Conservation (phyloP, 2,329 filamentous ascomycete genomes). For the Venturia nashicola region DNA sequence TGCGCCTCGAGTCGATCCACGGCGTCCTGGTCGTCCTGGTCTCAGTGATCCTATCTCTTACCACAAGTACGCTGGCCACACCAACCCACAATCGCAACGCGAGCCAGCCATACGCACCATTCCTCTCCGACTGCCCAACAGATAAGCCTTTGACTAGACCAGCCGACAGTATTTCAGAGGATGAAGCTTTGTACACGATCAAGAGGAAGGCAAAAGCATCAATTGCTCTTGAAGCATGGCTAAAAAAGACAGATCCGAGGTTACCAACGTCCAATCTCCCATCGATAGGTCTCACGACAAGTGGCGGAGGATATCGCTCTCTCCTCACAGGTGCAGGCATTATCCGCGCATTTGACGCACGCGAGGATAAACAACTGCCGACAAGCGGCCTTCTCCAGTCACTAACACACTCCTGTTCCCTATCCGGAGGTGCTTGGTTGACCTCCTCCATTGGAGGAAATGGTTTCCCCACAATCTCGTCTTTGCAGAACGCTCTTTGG, state of each 20-base stretch:
- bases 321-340: slow-evolving; percentile 28
- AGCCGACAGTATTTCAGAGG: background rate
- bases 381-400: slow-evolving; percentile 33
- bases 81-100: background rate
- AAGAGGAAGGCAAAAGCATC: background rate
- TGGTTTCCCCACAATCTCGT: slow-evolving; percentile 33
- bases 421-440: slow-evolving; percentile 35
- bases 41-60: background rate
- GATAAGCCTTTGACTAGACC: slow-evolving; percentile 1
- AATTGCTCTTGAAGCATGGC: background rate
- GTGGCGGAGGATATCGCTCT: slow-evolving; percentile 32
- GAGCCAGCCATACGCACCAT: background rate
- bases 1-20: background rate
- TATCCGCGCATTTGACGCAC: slow-evolving; percentile 30
- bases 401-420: slow-evolving; percentile 32
- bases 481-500: slow-evolving; percentile 29
- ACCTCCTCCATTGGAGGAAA: slow-evolving; percentile 32
- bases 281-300: slow-evolving; percentile 28
- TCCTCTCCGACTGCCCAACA: background rate
- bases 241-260: background rate
- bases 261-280: slow-evolving; percentile 27
- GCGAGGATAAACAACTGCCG: slow-evolving; percentile 29
- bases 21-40: background rate
- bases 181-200: slow-evolving; percentile 1
- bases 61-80: background rate